Evolutionary conservation across 305 asterid genomes (phyloP).

Genomic region (Rubia peregrina): DNA sequence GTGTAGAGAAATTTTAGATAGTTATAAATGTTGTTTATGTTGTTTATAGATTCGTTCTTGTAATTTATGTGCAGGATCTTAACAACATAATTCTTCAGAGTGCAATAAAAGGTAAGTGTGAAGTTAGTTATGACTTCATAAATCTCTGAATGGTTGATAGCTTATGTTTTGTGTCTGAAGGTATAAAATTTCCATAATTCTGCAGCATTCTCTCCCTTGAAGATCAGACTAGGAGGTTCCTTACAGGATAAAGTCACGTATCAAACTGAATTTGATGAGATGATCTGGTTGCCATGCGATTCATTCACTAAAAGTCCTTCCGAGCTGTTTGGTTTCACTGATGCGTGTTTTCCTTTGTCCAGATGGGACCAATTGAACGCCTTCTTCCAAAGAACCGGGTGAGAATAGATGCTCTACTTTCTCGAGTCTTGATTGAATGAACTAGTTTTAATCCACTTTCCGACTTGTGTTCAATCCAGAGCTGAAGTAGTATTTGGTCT

Average conservation of each 20-base stretch:
- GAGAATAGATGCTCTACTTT: slow-evolving; percentile 15
- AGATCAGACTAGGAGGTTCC: slow-evolving; percentile 84
- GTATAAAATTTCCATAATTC: slow-evolving; percentile 11
- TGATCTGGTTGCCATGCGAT: slow-evolving; percentile 35
- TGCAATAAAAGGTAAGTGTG: slow-evolving; percentile 64
- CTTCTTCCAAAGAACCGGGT: slow-evolving; percentile 73
- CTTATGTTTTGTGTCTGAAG: not conserved
- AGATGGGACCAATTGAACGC: slow-evolving; percentile 83
- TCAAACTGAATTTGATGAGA: slow-evolving; percentile 39
- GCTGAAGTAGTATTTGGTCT: slow-evolving; percentile 65
- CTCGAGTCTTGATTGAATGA: not conserved
- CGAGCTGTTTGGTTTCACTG: slow-evolving; percentile 53
- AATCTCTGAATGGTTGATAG: not conserved
- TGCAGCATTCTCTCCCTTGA: slow-evolving; percentile 85
- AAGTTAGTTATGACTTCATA: not conserved
- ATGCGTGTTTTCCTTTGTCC: slow-evolving; percentile 66
- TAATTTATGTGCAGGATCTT: slow-evolving; percentile 55
- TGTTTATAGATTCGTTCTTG: not conserved
- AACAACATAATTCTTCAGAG: slow-evolving; percentile 42
- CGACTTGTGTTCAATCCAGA: slow-evolving; percentile 32
- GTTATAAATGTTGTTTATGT: not conserved
- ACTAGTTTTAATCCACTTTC: not conserved
- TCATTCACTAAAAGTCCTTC: slow-evolving; percentile 40
- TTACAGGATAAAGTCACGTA: slow-evolving; percentile 75
- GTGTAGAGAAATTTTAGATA: not conserved